Evolutionary conservation across 768 basidiomycete species (phyloP).

Genomic region (Coprinellus micaceus): DNA sequence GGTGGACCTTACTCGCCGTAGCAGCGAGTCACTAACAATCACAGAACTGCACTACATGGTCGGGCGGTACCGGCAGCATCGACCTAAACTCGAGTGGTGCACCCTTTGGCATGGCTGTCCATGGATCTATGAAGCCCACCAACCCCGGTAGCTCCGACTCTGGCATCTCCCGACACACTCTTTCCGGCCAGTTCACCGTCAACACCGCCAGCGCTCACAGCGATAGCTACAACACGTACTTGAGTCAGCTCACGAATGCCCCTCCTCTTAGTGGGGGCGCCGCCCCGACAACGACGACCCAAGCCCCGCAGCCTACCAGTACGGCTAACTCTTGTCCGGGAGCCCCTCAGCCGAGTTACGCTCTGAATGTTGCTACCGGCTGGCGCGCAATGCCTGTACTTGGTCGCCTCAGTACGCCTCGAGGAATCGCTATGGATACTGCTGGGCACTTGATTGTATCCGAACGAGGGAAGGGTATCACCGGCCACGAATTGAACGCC

Average conservation of each 20-base stretch:
- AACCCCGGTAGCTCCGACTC: constrained; percentile 1
- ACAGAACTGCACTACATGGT: constrained; percentile 13
- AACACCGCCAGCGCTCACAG: constrained; percentile 3
- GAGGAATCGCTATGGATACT: constrained; percentile 6
- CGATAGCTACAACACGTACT: not conserved
- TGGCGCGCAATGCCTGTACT: constrained; percentile 2
- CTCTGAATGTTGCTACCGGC: not conserved
- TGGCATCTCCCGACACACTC: constrained; percentile 7
- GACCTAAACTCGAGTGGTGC: constrained; percentile 1
- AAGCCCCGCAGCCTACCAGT: not conserved
- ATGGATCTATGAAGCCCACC: constrained; percentile 9
- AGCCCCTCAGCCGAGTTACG: constrained; percentile 6
- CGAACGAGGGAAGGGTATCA: constrained; percentile 3
- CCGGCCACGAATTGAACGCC: constrained; percentile 2
- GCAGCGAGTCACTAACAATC: not conserved
- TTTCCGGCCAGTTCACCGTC: constrained; percentile 1
- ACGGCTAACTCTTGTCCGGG: constrained; percentile 3
- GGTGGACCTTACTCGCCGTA: not conserved
- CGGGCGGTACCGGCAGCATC: constrained; percentile 9
- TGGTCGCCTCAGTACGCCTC: not conserved
- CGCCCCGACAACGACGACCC: not conserved
- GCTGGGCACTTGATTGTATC: not conserved
- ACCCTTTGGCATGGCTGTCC: constrained; percentile 6
- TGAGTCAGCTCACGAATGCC: not conserved
- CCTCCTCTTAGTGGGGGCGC: constrained; percentile 1